A percentile compares a stretch with the other conserved stretches of the same genome.
Evolutionary conservation across 2,329 filamentous ascomycete genomes (phyloP).

Genomic region (Aspergillus viridinutans): DNA sequence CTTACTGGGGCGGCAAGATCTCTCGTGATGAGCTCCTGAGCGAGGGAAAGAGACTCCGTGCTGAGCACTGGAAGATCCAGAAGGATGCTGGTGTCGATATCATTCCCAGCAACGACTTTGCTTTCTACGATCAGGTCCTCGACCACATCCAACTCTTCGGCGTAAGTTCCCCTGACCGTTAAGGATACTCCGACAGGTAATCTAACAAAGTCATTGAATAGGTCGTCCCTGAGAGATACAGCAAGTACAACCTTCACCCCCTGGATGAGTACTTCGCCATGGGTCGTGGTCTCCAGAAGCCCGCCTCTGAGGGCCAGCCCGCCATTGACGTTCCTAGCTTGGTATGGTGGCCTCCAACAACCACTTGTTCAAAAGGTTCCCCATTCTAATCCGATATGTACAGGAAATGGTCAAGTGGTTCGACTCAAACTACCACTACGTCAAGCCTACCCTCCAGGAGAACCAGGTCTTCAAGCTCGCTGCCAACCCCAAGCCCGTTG

Average conservation of each 20-base stretch:
- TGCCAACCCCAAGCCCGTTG: constrained; percentile 85
- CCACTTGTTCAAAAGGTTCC: background rate
- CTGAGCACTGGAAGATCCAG: constrained; percentile 99
- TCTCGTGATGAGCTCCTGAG: constrained; percentile 83
- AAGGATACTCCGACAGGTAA: constrained; percentile 10
- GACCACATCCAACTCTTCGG: constrained; percentile 98
- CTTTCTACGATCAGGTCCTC: constrained; percentile 96
- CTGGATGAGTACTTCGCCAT: constrained; percentile 99
- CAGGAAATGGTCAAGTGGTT: constrained; percentile 99
- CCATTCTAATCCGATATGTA: constrained; percentile 23
- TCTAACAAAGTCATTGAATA: constrained; percentile 37
- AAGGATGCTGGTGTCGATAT: constrained; percentile 95
- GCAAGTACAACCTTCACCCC: constrained; percentile 77
- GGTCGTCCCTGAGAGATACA: constrained; percentile 91
- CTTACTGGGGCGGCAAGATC: constrained; percentile 95
- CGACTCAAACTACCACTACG: constrained; percentile 99
- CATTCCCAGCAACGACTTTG: constrained; percentile 99
- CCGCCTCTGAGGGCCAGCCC: constrained; percentile 47
- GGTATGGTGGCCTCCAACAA: constrained; percentile 40
- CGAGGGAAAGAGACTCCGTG: constrained; percentile 94
- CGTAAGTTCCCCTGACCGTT: constrained; percentile 51
- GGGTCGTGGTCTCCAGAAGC: constrained; percentile 97
- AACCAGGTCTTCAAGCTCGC: constrained; percentile 92
- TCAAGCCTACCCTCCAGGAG: constrained; percentile 97
- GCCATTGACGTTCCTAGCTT: constrained; percentile 82